A percentile compares a stretch with the other conserved stretches of the same genome.
Evolutionary conservation across 768 basidiomycete genomes (phyloP).

Genomic region (Tricholomella constricta): DNA sequence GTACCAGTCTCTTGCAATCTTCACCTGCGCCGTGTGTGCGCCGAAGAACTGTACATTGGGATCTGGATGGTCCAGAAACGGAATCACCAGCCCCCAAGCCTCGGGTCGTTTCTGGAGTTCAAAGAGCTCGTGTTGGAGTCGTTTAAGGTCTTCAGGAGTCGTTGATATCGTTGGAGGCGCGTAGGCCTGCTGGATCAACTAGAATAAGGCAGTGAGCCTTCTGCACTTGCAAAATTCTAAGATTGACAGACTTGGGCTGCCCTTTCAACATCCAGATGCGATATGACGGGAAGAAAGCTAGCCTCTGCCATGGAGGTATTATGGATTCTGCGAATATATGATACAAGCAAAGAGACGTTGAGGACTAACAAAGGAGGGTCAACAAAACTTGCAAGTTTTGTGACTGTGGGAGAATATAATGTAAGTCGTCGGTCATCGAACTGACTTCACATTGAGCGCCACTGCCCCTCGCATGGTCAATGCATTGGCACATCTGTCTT

Average conservation of each 20-base stretch:
- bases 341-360: too few species aligned
- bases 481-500: too few species aligned
- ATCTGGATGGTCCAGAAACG: slow-evolving; percentile 70
- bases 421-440: too few species aligned
- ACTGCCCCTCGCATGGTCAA: too few species aligned
- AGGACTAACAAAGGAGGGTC: too few species aligned
- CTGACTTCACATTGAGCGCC: too few species aligned
- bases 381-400: too few species aligned
- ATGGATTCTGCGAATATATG: too few species aligned
- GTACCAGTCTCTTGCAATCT: slow-evolving; percentile 92
- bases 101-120: slow-evolving; percentile 76
- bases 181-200: slow-evolving; percentile 75
- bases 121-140: slow-evolving; percentile 71
- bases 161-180: slow-evolving; percentile 47
- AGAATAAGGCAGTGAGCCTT: slow-evolving; percentile 2
- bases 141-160: slow-evolving; percentile 60
- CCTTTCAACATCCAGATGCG: slow-evolving; percentile 54
- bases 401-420: too few species aligned
- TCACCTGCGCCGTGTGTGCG: slow-evolving; percentile 91
- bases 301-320: slow-evolving; percentile 36
- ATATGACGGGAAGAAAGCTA: slow-evolving; percentile 54
- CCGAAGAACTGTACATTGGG: slow-evolving; percentile 93
- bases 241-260: slow-evolving; percentile 57
- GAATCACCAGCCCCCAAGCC: slow-evolving; percentile 84
- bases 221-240: slow-evolving; percentile 12